Evolutionary conservation across 176 grass and related monocot genomes (phyloP).

Genomic region (Carex parvula): DNA sequence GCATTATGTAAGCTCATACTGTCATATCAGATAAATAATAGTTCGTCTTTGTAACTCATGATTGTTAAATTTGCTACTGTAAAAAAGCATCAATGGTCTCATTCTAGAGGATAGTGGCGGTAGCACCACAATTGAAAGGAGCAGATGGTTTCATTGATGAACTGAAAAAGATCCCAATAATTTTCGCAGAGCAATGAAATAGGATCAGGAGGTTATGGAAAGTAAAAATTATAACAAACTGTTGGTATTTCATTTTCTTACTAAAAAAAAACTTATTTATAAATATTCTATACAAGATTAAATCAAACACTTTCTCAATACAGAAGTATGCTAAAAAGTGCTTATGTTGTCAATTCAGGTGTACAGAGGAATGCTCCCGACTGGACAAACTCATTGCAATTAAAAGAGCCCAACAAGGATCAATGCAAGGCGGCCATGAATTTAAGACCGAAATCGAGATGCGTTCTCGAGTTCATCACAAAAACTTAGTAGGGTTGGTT

Average conservation of each 20-base stretch:
- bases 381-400: constrained; percentile 74
- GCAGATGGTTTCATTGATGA: constrained; percentile 89
- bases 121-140: constrained; percentile 74
- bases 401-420: constrained; percentile 78
- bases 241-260: neutral
- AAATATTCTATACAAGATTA: neutral
- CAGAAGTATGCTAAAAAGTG: neutral
- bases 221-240: constrained; percentile 36
- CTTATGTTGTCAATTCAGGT: constrained; percentile 32
- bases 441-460: constrained; percentile 99
- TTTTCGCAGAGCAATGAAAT: constrained; percentile 81
- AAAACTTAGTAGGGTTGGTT: constrained; percentile 80
- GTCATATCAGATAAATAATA: constrained; percentile 9
- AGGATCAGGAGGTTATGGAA: constrained; percentile 84
- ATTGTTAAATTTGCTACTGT: neutral
- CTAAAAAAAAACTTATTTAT: neutral
- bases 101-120: constrained; percentile 53
- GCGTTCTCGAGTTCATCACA: constrained; percentile 99
- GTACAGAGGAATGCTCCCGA: constrained; percentile 68
- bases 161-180: constrained; percentile 62
- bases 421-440: constrained; percentile 83
- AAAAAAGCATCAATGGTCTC: constrained; percentile 75
- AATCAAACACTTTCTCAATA: neutral
- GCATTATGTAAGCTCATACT: neutral
- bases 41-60: neutral